phyloP scores from a whole-genome alignment of 169 alveolate genomes.

The Neospora caninum region DNA sequence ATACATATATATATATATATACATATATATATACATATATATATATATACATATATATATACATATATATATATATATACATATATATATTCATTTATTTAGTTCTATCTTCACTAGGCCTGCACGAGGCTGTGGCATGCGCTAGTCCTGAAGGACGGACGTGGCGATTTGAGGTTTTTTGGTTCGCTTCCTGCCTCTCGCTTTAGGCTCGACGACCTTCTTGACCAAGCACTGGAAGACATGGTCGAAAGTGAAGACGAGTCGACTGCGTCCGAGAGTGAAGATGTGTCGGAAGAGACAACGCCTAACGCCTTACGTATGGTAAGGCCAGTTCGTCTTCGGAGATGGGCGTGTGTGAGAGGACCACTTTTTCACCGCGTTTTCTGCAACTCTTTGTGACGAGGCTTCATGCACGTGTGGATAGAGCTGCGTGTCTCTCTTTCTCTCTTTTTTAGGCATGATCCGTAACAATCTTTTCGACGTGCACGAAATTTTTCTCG shows the following conservation, averaged over 20 bases:
- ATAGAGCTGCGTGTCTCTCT: no score
- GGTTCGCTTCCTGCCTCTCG: no score
- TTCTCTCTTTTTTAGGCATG: no score
- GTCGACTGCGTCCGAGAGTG: neutral
- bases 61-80: neutral
- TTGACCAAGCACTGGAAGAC: constrained; percentile 31
- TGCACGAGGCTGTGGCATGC: no score
- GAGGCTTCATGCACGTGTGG: no score
- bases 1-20: neutral
- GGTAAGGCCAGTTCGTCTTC: neutral
- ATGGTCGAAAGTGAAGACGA: constrained; percentile 18
- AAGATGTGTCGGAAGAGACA: neutral
- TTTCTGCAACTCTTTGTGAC: no score
- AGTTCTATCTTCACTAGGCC: no score
- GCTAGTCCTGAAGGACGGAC: no score
- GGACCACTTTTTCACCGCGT: neutral
- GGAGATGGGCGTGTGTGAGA: neutral
- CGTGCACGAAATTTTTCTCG: no score
- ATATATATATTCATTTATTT: no score
- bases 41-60: constrained; percentile 7
- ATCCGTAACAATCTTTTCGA: no score
- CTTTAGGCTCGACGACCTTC: neutral
- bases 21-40: neutral
- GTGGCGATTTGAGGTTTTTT: no score
- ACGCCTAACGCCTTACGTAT: neutral